Evolutionary conservation across 352 stramenopile species (phyloP).

Genomic region (Globisporangium paroecandrum): DNA sequence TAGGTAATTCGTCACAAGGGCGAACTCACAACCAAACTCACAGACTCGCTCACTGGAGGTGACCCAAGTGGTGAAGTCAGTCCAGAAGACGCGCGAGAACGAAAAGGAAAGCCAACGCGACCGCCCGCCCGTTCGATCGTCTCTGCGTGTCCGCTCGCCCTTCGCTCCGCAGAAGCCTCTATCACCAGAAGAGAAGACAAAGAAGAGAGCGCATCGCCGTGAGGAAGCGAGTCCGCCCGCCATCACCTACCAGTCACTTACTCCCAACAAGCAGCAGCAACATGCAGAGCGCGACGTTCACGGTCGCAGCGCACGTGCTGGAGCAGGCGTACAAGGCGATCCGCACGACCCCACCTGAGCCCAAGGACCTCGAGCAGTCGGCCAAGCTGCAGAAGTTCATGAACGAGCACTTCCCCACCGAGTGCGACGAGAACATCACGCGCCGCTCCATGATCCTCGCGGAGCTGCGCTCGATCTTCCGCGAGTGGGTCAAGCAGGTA

Average conservation of each 20-base stretch:
- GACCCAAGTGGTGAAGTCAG: not conserved
- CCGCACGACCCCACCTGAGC: conserved; percentile 77
- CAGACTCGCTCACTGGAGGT: not conserved
- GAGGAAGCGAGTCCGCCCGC: conserved; percentile 1
- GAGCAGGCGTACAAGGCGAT: conserved; percentile 90
- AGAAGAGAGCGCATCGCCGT: not conserved
- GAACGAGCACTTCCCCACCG: conserved; percentile 75
- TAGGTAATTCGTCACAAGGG: not conserved
- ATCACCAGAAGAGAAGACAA: not conserved
- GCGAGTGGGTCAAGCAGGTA: conserved; percentile 78
- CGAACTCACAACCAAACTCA: not conserved
- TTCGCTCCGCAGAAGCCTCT: not conserved
- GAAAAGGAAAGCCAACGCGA: conserved; percentile 2
- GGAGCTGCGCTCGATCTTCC: conserved; percentile 81
- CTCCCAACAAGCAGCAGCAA: not conserved
- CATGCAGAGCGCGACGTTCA: conserved; percentile 70
- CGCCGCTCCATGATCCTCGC: conserved; percentile 81
- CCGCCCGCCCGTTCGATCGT: not conserved
- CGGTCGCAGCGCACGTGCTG: conserved; percentile 67
- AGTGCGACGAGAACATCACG: conserved; percentile 79
- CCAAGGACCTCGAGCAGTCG: conserved; percentile 82
- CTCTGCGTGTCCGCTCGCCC: not conserved
- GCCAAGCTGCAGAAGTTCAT: conserved; percentile 79
- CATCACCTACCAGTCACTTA: not conserved
- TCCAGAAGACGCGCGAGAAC: conserved; percentile 4